phyloP scores from a whole-genome alignment of 2,329 filamentous ascomycete species.

The Teratosphaeria epicoccoides region DNA sequence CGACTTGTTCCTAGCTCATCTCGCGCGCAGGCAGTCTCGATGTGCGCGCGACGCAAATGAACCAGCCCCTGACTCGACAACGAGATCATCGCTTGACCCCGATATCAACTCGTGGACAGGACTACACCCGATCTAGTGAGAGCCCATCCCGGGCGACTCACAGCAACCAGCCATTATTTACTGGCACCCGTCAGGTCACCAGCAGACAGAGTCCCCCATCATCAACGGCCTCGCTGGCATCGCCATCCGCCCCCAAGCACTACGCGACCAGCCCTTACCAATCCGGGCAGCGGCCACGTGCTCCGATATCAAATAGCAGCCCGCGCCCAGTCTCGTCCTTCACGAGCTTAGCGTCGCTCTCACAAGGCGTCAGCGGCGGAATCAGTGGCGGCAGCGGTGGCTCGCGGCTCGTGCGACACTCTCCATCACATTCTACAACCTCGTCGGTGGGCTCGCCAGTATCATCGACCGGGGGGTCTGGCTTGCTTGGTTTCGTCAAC shows the following conservation, averaged over 20 bases:
- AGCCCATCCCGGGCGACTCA: slow-evolving; percentile 42
- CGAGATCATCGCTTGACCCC: slow-evolving; percentile 32
- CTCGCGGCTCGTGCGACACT: slow-evolving; percentile 48
- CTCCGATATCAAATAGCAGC: slow-evolving; percentile 43
- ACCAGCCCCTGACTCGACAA: slow-evolving; percentile 40
- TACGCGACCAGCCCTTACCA: slow-evolving; percentile 42
- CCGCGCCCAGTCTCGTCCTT: slow-evolving; percentile 47
- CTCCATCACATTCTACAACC: slow-evolving; percentile 45
- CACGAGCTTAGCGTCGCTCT: slow-evolving; percentile 40
- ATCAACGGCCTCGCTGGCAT: slow-evolving; percentile 45
- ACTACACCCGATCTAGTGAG: slow-evolving; percentile 21
- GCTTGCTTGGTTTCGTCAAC: slow-evolving; percentile 80
- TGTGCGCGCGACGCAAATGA: slow-evolving; percentile 38
- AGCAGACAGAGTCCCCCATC: slow-evolving; percentile 46
- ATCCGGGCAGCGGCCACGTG: slow-evolving; percentile 46
- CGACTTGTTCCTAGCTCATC: background rate
- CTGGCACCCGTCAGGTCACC: slow-evolving; percentile 39
- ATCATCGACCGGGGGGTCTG: slow-evolving; percentile 38
- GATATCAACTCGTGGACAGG: slow-evolving; percentile 30
- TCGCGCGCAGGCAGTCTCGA: slow-evolving; percentile 10
- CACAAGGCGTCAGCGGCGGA: slow-evolving; percentile 42
- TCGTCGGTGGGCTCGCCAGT: slow-evolving; percentile 43
- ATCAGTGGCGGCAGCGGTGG: slow-evolving; percentile 42
- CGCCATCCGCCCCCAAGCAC: slow-evolving; percentile 45
- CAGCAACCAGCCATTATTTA: slow-evolving; percentile 42